Evolutionary conservation across 805 yeast species (phyloP), one percentile per base, ranked within the genome.

Genomic region (Candida glaebosa): DNA sequence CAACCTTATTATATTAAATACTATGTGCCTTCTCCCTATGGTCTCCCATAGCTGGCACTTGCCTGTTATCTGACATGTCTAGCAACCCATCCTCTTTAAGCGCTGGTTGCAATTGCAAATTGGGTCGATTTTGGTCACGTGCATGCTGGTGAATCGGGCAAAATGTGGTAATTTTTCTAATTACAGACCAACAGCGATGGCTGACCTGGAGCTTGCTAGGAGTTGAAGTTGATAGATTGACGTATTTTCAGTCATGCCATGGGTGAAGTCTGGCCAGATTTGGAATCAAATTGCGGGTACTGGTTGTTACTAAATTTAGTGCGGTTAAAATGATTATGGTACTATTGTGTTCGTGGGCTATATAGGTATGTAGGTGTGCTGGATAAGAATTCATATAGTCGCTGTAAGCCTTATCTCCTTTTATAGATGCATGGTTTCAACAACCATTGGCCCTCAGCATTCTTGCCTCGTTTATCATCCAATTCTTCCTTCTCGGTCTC

Each of bases 381-480:
- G n/a, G n/a, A n/a, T n/a, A n/a, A n/a, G n/a, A n/a, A n/a, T n/a
- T n/a, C n/a, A n/a, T n/a, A n/a, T n/a, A n/a, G n/a, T n/a, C n/a
- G n/a, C n/a, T n/a, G n/a, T n/a, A n/a, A n/a, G n/a, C n/a, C 10
- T 22, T 39, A 45, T 39, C 96, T 76, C 66, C 95, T 78, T 61
- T 93, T 93, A 64, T 93, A 93, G 45, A 93, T 87, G 67, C 99
- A 93, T 2, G 99, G 99, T 61, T 91, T 93, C 50, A 93, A 71
- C 44, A 91, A 67, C 95, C 96, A 87, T 53, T 83, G 76, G 7
- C 95, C 95, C 55, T 87, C 96, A 0, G 91, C 82, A 2, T 52
- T 56, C 43, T 67, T 63, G 8, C 58, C 53, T 53, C 91, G 73
- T 55, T 75, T 82, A 37, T 56, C 52, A 43, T 78, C 80, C 24